A percentile compares a stretch with the other conserved stretches of the same genome.
phyloP scores from a whole-genome alignment of 257 asterid genomes.

The Solanum lignicaule region DNA sequence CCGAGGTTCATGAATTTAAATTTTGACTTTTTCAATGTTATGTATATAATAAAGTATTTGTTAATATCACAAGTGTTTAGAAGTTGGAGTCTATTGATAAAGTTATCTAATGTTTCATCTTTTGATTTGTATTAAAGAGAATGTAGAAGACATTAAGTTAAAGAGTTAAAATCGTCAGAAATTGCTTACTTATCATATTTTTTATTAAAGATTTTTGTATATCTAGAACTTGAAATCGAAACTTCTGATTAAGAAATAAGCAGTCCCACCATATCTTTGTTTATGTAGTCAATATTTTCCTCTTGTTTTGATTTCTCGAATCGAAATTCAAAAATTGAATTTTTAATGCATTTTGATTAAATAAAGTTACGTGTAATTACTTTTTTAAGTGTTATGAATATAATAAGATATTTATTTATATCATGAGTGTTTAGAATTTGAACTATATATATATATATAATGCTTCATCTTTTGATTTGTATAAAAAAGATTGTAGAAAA shows the following conservation, averaged over 20 bases:
- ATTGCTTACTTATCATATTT: too few species aligned
- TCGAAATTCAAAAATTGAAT: too few species aligned
- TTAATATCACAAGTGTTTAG: not conserved
- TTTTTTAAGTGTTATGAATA: not conserved
- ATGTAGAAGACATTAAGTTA: too few species aligned
- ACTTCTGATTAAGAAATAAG: too few species aligned
- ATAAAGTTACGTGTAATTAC: too few species aligned
- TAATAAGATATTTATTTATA: too few species aligned
- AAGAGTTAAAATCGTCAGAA: too few species aligned
- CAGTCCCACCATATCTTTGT: not conserved
- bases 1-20: not conserved
- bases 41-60: not conserved
- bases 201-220: not conserved
- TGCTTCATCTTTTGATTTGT: too few species aligned
- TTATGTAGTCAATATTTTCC: not conserved
- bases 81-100: not conserved
- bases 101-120: too few species aligned
- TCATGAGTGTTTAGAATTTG: too few species aligned
- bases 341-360: not conserved
- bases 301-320: not conserved
- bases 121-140: not conserved
- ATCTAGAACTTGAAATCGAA: rapidly evolving
- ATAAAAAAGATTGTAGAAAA: too few species aligned
- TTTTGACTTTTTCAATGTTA: not conserved
- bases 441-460: too few species aligned